Evolutionary conservation across 306 rosid genomes (phyloP), one percentile per base, ranked within the genome.

Genomic region (Dalbergia oliveri): DNA sequence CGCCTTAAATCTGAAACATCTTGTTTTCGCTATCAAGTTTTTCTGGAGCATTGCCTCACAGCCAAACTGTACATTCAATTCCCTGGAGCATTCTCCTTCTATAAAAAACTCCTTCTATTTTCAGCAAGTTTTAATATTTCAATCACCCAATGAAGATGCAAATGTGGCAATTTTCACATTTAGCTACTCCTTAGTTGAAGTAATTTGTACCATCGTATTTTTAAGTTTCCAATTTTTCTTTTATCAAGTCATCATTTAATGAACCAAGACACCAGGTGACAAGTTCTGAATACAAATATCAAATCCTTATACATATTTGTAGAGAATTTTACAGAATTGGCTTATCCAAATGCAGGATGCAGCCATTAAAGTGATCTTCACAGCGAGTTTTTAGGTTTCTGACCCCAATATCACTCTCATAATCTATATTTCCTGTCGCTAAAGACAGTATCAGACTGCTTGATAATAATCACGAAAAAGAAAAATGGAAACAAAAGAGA

Each of bases 81-180:
- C 39, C 12, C 44, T 47, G 53, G 5, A 19, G 50, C 64, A 58
- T 21, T 13, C 33, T 49, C 56, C 44, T 57, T 74, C 75, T 58
- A 75, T 68, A 50, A 69, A 31, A 61, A 60, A 12, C 53, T 44
- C 44, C 11, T 78, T 59, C 45, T 61, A 21, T 49, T 58, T 68
- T 76, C 59, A 60, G 69, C 34, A 51, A 78, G 47, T 59, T 58
- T 59, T 50, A 23, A 60, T 69, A 26, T 80, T 81, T 31, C 75
- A 34, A 39, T 44, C 63, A 72, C 13, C 16, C 41, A 51, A 50
- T 8, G 37, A 70, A 69, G 44, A 60, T 61, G 23, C 35, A 39
- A 70, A 49, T 34, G n/a, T 61, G 35, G 65, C 12, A 26, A 66
- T 26, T 71, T 51, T 71, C 10, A n/a, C 68, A 69, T 18, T 59